These are phyloP conservation scores for Pyrenochaeta sp. DNA, from an alignment of 2,329 filamentous ascomycete species.

Conservation along the genomic window DNA sequence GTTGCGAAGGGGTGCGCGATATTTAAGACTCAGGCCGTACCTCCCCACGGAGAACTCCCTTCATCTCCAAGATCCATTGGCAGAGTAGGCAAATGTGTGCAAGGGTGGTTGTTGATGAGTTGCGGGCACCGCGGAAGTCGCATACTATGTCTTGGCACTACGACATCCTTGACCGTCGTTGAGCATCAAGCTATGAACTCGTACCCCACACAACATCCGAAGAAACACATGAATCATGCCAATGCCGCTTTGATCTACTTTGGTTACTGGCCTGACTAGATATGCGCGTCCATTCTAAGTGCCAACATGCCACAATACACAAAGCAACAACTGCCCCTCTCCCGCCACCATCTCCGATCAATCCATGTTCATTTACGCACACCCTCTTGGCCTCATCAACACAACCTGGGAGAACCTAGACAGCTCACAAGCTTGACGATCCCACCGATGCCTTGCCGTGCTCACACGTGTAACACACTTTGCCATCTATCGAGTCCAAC, in stretches of 20 bases:
- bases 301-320: no score
- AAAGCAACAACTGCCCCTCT: no score
- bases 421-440: conserved; percentile 26
- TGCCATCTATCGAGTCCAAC: conserved; percentile 45
- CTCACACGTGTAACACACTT: conserved; percentile 51
- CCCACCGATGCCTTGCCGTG: conserved; percentile 47
- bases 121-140: conserved; percentile 14
- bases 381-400: neutral
- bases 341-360: no score
- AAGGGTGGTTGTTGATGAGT: conserved; percentile 17
- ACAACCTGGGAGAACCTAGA: neutral
- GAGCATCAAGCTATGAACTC: neutral
- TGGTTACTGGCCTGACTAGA: no score
- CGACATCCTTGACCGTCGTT: conserved; percentile 2
- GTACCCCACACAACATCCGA: neutral
- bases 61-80: conserved; percentile 55
- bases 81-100: conserved; percentile 19
- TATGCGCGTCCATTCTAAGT: no score
- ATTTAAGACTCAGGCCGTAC: conserved; percentile 29
- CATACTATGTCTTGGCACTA: conserved; percentile 9
- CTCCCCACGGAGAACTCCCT: conserved; percentile 54
- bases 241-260: no score
- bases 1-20: neutral
- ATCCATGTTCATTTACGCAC: neutral
- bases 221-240: no score